phyloP scores from a whole-genome alignment of 768 basidiomycete species.

The Suillus cothurnatus region DNA sequence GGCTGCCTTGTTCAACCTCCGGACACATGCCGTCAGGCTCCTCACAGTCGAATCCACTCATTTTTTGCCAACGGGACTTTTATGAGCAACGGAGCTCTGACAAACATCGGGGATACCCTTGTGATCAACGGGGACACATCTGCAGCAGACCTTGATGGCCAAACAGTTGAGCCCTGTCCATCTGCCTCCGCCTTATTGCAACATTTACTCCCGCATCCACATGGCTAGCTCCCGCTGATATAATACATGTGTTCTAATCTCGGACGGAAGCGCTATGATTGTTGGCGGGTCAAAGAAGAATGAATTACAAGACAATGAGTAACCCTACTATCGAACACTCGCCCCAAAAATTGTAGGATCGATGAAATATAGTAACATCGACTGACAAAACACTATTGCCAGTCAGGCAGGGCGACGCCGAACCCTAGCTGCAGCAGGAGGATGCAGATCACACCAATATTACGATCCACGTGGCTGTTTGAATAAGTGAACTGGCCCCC shows the following conservation, averaged over 20 bases:
- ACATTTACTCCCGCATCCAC: conserved; percentile 60
- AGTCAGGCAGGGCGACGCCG: too few relatives aligned
- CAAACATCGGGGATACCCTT: conserved; percentile 83
- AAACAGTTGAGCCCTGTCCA: conserved; percentile 69
- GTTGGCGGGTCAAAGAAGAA: conserved; percentile 81
- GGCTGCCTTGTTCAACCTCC: conserved; percentile 73
- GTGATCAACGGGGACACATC: conserved; percentile 65
- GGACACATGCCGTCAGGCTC: conserved; percentile 61
- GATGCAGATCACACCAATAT: too few relatives aligned
- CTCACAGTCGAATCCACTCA: conserved; percentile 70
- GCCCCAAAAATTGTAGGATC: conserved; percentile 59
- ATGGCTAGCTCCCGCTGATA: conserved; percentile 86
- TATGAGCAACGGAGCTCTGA: conserved; percentile 71
- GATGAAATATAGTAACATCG: too few relatives aligned
- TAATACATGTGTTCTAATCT: conserved; percentile 65
- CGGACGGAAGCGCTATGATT: conserved; percentile 82
- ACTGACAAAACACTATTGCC: too few relatives aligned
- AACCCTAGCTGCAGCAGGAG: too few relatives aligned
- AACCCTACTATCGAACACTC: conserved; percentile 84
- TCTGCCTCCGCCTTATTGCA: conserved; percentile 51
- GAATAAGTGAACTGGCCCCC: too few relatives aligned
- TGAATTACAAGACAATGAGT: conserved; percentile 78
- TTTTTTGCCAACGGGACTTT: conserved; percentile 87
- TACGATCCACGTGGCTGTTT: too few relatives aligned
- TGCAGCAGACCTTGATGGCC: conserved; percentile 70